phyloP scores from a whole-genome alignment of 495 filamentous ascomycete species.

The Venustampulla echinocandica region DNA sequence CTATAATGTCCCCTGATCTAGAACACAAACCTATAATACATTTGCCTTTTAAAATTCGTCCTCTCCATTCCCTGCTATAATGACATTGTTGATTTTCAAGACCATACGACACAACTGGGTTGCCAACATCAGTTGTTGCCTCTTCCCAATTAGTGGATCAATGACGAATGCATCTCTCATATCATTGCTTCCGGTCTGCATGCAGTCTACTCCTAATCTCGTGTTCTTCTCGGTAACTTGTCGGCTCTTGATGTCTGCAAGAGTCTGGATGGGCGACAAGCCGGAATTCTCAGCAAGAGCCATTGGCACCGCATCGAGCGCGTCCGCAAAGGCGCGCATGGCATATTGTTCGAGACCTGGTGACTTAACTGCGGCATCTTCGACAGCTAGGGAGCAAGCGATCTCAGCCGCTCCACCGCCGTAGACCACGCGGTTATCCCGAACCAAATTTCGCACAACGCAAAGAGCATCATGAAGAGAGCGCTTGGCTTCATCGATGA shows the following conservation, averaged over 20 bases:
- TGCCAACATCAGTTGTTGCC: constrained; percentile 89
- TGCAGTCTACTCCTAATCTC: constrained; percentile 91
- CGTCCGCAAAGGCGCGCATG: constrained; percentile 96
- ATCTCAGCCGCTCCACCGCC: constrained; percentile 97
- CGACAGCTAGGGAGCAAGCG: constrained; percentile 91
- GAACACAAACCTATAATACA: constrained; percentile 21
- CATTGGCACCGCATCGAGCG: constrained; percentile 91
- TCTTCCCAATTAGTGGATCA: constrained; percentile 94
- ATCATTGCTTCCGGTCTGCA: constrained; percentile 88
- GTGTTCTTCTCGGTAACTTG: constrained; percentile 86
- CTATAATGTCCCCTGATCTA: constrained; percentile 12
- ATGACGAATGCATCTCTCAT: constrained; percentile 98
- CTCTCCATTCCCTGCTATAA: constrained; percentile 85
- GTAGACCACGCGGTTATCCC: constrained; percentile 97
- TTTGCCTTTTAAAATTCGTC: constrained; percentile 67
- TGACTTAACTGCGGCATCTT: constrained; percentile 90
- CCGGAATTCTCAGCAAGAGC: constrained; percentile 96
- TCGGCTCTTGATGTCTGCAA: constrained; percentile 89
- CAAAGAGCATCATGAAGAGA: constrained; percentile 96
- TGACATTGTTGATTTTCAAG: constrained; percentile 95
- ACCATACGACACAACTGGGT: constrained; percentile 99
- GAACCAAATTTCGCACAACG: constrained; percentile 92
- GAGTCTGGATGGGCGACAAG: constrained; percentile 86
- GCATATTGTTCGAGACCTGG: constrained; percentile 96
- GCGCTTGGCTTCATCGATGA: constrained; percentile 97